phyloP scores from a whole-genome alignment of 2,329 filamentous ascomycete genomes.

The Botryotinia narcissicola region DNA sequence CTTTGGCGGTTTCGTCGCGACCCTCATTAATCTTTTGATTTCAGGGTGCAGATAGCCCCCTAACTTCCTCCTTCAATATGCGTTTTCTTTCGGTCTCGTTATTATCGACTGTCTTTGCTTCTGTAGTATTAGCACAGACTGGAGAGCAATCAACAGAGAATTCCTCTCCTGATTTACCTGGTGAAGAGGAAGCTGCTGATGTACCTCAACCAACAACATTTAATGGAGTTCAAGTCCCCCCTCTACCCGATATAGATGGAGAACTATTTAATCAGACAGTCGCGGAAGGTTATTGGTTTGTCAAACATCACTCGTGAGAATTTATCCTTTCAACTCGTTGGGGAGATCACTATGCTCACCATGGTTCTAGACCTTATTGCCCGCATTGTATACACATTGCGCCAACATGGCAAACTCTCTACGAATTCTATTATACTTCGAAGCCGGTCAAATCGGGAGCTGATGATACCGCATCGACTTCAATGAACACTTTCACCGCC shows the following conservation, averaged over 20 bases:
- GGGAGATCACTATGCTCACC: neutral
- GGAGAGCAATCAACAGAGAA: conserved; percentile 23
- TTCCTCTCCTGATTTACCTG: conserved; percentile 22
- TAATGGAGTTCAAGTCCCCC: conserved; percentile 51
- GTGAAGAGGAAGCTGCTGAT: conserved; percentile 34
- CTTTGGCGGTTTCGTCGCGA: conserved; percentile 31
- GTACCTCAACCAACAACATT: conserved; percentile 43
- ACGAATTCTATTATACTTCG: conserved; percentile 87
- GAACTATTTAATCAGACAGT: conserved; percentile 42
- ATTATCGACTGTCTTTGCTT: conserved; percentile 32
- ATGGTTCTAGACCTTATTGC: conserved; percentile 35
- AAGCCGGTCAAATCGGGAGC: conserved; percentile 53
- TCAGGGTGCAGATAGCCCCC: conserved; percentile 29
- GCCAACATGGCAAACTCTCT: conserved; percentile 84
- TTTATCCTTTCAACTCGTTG: neutral
- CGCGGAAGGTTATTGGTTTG: conserved; percentile 39
- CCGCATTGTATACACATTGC: conserved; percentile 53
- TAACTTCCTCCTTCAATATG: conserved; percentile 31
- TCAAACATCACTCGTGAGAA: conserved; percentile 39
- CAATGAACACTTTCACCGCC: conserved; percentile 61
- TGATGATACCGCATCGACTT: conserved; percentile 46
- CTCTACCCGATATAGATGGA: conserved; percentile 48
- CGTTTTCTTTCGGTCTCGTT: conserved; percentile 35
- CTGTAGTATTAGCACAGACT: conserved; percentile 26
- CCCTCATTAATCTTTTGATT: conserved; percentile 19